Conservation (phyloP, 2,329 filamentous ascomycete species). For the Coniella vitis region DNA sequence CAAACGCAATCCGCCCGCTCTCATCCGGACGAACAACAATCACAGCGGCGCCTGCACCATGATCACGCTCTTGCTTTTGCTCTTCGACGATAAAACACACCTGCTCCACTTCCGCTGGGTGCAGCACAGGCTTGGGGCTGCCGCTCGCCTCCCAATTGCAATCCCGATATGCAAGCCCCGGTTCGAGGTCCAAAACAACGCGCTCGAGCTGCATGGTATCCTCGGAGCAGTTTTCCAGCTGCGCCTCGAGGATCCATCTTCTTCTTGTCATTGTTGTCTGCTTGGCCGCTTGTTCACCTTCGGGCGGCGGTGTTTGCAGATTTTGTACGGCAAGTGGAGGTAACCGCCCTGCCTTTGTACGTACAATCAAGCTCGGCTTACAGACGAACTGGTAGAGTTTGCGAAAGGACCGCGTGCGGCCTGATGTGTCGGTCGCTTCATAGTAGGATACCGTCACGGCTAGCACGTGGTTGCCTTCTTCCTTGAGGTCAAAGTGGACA, state of each 20-base stretch:
- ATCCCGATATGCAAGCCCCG: conserved; percentile 43
- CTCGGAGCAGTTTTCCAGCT: conserved; percentile 91
- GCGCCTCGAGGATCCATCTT: conserved; percentile 79
- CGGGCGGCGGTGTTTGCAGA: conserved; percentile 2
- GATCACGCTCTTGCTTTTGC: conserved; percentile 19
- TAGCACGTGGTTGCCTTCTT: conserved; percentile 89
- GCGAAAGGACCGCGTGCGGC: conserved; percentile 75
- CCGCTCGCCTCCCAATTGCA: conserved; percentile 49
- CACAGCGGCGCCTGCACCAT: too few species aligned
- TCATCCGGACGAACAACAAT: conserved; percentile 41
- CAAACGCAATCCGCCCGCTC: conserved; percentile 58
- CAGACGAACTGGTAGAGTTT: conserved; percentile 97
- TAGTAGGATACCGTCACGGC: conserved; percentile 93
- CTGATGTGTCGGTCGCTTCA: conserved; percentile 66
- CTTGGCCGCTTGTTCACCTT: conserved; percentile 23
- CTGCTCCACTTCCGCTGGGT: conserved; percentile 59
- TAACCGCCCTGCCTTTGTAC: conserved; percentile 75
- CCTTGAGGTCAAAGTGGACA: conserved; percentile 80
- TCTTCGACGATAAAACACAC: conserved; percentile 56
- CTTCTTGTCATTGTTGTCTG: conserved; percentile 16
- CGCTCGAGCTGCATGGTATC: conserved; percentile 71
- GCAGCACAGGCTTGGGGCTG: conserved; percentile 46
- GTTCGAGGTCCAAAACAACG: conserved; percentile 48
- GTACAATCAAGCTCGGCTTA: conserved; percentile 80
- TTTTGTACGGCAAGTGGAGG: conserved; percentile 22